These are phyloP conservation scores for Aspergillus brunneoviolaceus DNA, from an alignment of 2,329 filamentous ascomycete genomes.

Conservation along the genomic window DNA sequence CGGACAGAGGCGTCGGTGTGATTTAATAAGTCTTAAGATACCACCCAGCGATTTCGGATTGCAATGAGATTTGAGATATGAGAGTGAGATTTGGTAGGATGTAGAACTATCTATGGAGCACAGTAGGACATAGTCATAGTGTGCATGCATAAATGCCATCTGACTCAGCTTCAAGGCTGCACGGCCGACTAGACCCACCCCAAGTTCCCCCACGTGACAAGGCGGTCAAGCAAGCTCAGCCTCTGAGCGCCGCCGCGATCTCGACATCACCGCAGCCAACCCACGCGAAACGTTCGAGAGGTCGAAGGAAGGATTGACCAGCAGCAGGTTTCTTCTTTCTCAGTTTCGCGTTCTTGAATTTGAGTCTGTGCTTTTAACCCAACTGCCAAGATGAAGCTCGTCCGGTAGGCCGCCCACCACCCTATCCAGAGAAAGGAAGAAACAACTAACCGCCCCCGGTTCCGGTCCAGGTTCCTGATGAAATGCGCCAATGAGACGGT, in stretches of 20 bases:
- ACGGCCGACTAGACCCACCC: not conserved
- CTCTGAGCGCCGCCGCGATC: conserved; percentile 15
- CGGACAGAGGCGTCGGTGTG: not conserved
- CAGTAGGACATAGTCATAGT: no score
- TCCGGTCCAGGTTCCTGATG: conserved; percentile 79
- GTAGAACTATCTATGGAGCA: no score
- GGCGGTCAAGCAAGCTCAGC: conserved; percentile 16
- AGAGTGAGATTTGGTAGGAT: no score
- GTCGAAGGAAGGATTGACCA: not conserved
- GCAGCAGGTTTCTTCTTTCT: not conserved
- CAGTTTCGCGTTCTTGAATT: not conserved
- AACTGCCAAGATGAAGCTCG: conserved; percentile 80
- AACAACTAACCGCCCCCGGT: no score
- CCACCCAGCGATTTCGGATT: not conserved
- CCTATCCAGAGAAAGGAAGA: no score
- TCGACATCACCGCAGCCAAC: not conserved
- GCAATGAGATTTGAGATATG: no score
- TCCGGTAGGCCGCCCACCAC: conserved; percentile 60
- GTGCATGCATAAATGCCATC: no score
- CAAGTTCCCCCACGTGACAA: conserved; percentile 13
- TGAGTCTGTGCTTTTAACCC: not conserved
- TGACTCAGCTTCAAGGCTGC: no score
- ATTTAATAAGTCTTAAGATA: not conserved
- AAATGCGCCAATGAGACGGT: conserved; percentile 99
- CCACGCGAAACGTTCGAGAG: not conserved